Base-by-base conservation (phyloP, 2,329 filamentous ascomycete genomes). In the Eutypella sp. region DNA sequence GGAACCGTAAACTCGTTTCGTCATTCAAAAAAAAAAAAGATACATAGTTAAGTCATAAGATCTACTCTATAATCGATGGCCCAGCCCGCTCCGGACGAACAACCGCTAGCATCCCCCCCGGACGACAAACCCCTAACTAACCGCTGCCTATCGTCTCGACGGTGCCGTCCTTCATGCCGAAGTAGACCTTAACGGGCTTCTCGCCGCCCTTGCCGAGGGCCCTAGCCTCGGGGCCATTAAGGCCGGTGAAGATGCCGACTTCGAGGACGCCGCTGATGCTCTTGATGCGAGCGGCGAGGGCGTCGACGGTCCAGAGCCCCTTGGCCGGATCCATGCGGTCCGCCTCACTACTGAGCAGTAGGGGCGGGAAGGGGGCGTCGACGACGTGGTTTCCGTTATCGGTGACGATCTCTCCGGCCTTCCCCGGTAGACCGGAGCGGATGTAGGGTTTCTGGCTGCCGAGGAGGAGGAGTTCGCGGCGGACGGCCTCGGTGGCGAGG, bases 111-210 rank as follows among this genome's bases (percentile, higher is more conserved):
- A n/a, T n/a, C n/a, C n/a, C n/a, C n/a, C n/a, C n/a, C n/a, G n/a
- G n/a, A n/a, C n/a, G n/a, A n/a, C n/a, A n/a, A n/a, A n/a, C n/a
- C n/a, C n/a, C n/a, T n/a, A 33, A 33, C 13, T 39, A 39, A 15
- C 20, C 36, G 19, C 36, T 39, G 11, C 53, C 58, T 34, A 57
- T 47, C 3, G 55, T 64, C 58, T 83, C 70, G 13, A 87, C 84
- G 10, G 72, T 74, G 3, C 87, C 87, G 60, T 89, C 87, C 38
- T 85, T 79, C 81, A 93, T 87, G 29, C 93, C 93, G 68, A 97
- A 99, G 71, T 97, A 99, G 20, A 89, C 91, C 23, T 90, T 90
- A 11, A 96, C 78, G 0, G 93, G 93, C 70, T 92, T 95, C 71
- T 96, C 89, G 1, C 88, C 90, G 59, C 75, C 68, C 53, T 81